These are phyloP conservation scores for Bacidia rubella DNA, from an alignment of 495 filamentous ascomycete genomes.

Conservation along the genomic window DNA sequence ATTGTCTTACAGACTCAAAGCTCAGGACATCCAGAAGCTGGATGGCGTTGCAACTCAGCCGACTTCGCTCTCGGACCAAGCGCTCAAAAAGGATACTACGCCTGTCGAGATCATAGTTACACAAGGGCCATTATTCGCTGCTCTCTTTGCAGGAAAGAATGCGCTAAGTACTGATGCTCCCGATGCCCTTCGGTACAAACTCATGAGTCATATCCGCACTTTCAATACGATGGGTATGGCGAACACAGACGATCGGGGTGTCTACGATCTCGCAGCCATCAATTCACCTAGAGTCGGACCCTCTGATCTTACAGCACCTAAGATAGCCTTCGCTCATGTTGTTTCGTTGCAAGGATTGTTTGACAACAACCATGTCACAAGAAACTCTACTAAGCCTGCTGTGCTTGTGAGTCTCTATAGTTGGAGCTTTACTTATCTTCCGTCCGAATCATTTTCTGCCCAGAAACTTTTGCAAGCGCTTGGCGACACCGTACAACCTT, in stretches of 20 bases:
- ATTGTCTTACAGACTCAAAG: not conserved
- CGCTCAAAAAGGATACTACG: not conserved
- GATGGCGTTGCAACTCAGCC: not conserved
- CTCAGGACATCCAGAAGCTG: not conserved
- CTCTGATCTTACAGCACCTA: not conserved
- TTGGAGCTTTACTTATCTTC: not conserved
- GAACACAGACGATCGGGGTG: not conserved
- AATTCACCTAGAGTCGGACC: not conserved
- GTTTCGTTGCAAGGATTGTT: not conserved
- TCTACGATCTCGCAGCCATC: not conserved
- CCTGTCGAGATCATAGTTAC: not conserved
- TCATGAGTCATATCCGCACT: not conserved
- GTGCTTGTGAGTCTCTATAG: not conserved
- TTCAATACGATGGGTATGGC: not conserved
- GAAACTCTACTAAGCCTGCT: not conserved
- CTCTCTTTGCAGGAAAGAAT: not conserved
- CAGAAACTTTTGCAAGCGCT: not conserved
- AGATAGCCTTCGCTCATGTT: not conserved
- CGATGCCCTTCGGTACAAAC: not conserved
- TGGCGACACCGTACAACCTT: not conserved
- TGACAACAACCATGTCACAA: not conserved
- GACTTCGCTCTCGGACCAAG: not conserved
- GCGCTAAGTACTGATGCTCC: not conserved
- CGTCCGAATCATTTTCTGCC: not conserved
- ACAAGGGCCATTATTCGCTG: not conserved